Evolutionary conservation across 768 basidiomycete genomes (phyloP).

Genomic region (Gloeophyllum trabeum): DNA sequence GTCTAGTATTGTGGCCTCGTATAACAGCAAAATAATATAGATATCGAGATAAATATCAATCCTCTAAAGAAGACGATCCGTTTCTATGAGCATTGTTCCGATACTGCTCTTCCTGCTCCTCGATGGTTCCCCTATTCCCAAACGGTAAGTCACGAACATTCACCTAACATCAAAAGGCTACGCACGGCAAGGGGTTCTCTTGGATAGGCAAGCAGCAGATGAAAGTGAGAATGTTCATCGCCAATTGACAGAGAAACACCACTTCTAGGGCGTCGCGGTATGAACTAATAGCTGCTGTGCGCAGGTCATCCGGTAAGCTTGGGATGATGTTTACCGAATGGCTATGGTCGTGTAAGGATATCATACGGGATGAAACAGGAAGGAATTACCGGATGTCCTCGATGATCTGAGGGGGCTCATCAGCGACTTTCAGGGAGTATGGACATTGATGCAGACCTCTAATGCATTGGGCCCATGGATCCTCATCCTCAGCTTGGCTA

Average conservation of each 20-base stretch:
- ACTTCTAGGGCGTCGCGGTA: constrained; percentile 72
- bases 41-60: no score
- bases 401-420: constrained; percentile 43
- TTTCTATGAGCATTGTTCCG: no score
- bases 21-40: no score
- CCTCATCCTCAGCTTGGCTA: constrained; percentile 53
- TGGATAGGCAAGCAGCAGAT: constrained; percentile 66
- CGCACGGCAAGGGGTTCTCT: constrained; percentile 53
- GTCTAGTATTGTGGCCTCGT: no score
- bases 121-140: constrained; percentile 41
- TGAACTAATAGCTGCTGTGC: constrained; percentile 56
- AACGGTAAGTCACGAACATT: background rate
- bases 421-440: constrained; percentile 5
- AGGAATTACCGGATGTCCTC: constrained; percentile 48
- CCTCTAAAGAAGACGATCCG: no score
- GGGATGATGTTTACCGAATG: constrained; percentile 69
- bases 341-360: constrained; percentile 21
- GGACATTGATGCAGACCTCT: constrained; percentile 38
- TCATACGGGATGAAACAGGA: constrained; percentile 5
- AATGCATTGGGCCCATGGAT: constrained; percentile 70
- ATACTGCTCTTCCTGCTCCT: constrained; percentile 50
- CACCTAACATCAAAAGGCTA: background rate
- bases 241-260: constrained; percentile 75
- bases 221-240: constrained; percentile 53
- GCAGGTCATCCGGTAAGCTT: constrained; percentile 39